These are phyloP conservation scores for Xerocomellus intermedius DNA, from an alignment of 768 basidiomycete genomes.

Conservation along the genomic window DNA sequence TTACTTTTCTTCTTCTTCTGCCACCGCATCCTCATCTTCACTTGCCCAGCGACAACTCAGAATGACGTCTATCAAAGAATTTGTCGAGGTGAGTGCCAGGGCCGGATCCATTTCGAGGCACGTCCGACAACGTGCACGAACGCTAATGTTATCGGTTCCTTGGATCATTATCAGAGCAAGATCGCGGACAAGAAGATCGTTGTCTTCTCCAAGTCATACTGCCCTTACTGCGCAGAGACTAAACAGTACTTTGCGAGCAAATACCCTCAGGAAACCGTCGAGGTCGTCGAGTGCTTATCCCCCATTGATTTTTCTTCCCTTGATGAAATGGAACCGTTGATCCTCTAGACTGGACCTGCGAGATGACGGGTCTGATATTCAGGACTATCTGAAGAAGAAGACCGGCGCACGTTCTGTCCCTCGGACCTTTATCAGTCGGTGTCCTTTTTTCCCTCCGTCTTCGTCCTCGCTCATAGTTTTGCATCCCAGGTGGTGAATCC, in stretches of 20 bases:
- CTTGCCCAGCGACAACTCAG: slow-evolving; percentile 9
- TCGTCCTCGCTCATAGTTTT: not conserved
- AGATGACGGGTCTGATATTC: slow-evolving; percentile 61
- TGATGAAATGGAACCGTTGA: not conserved
- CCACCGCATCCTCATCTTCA: slow-evolving; percentile 33
- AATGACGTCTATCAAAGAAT: slow-evolving; percentile 32
- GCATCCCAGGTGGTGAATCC: slow-evolving; percentile 14
- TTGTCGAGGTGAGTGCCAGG: slow-evolving; percentile 40
- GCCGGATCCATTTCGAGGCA: too few species aligned
- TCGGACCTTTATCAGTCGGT: slow-evolving; percentile 70
- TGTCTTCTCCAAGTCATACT: slow-evolving; percentile 61
- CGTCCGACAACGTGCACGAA: not conserved
- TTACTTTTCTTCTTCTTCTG: not conserved
- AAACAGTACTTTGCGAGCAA: slow-evolving; percentile 45
- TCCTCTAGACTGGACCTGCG: slow-evolving; percentile 50
- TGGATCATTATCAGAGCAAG: slow-evolving; percentile 38
- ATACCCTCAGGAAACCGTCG: slow-evolving; percentile 38
- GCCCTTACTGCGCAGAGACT: slow-evolving; percentile 50
- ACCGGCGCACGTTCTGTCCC: slow-evolving; percentile 74
- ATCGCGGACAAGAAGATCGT: slow-evolving; percentile 51
- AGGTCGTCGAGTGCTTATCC: slow-evolving; percentile 47
- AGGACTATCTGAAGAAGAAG: slow-evolving; percentile 60
- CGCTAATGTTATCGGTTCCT: slow-evolving; percentile 36
- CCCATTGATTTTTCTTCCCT: not conserved
- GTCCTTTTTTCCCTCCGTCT: not conserved